These are phyloP conservation scores for Aspergillus asperescens DNA, from an alignment of 495 filamentous ascomycete genomes.

Conservation along the genomic window DNA sequence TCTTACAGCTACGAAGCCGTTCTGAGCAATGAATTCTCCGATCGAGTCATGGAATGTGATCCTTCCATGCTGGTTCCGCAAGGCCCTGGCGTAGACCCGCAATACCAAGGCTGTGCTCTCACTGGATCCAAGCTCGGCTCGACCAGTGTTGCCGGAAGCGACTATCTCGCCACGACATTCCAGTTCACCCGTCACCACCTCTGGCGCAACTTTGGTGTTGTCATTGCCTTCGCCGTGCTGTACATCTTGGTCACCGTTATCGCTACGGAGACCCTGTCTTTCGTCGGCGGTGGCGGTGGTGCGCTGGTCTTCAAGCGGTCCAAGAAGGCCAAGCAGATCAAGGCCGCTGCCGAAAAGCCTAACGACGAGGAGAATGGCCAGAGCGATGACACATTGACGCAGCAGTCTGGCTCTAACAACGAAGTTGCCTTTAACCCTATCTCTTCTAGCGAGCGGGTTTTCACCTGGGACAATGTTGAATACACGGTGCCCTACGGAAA, in stretches of 20 bases:
- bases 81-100: slow-evolving; percentile 44
- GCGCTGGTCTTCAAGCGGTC: slow-evolving; percentile 66
- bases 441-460: slow-evolving; percentile 59
- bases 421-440: slow-evolving; percentile 48
- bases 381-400: slow-evolving; percentile 35
- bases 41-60: slow-evolving; percentile 54
- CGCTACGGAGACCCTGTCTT: slow-evolving; percentile 51
- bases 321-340: slow-evolving; percentile 50
- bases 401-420: slow-evolving; percentile 29
- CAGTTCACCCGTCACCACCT: slow-evolving; percentile 59
- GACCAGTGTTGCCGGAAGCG: slow-evolving; percentile 49
- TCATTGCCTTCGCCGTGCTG: slow-evolving; percentile 63
- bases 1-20: slow-evolving; percentile 70
- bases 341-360: slow-evolving; percentile 35
- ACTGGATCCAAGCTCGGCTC: slow-evolving; percentile 47
- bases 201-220: slow-evolving; percentile 77
- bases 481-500: slow-evolving; percentile 69
- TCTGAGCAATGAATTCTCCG: slow-evolving; percentile 63
- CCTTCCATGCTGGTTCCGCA: slow-evolving; percentile 52
- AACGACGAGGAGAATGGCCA: slow-evolving; percentile 46
- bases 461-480: slow-evolving; percentile 70
- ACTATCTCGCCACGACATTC: slow-evolving; percentile 53
- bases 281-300: slow-evolving; percentile 49
- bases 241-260: slow-evolving; percentile 65
- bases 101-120: slow-evolving; percentile 59